phyloP scores from a whole-genome alignment of 306 rosid genomes.

The Clitoria ternatea region DNA sequence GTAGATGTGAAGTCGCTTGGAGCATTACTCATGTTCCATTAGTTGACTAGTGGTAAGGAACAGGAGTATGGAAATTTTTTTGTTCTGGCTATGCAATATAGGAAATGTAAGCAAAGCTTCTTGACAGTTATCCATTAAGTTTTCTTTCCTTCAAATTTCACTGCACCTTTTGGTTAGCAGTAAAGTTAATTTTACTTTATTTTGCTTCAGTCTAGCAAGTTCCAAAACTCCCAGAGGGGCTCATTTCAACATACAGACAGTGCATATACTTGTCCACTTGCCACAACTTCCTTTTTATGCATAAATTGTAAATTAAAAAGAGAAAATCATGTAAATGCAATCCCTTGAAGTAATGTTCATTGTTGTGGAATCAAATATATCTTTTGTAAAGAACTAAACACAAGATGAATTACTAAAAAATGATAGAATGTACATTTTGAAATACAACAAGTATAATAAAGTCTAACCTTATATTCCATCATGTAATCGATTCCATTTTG shows the following conservation, averaged over 20 bases:
- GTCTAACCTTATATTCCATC: slow-evolving; percentile 48
- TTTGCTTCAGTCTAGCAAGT: neutral
- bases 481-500: slow-evolving; percentile 47
- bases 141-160: neutral
- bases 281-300: neutral
- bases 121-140: neutral
- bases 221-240: neutral
- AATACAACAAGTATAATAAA: slow-evolving; percentile 11
- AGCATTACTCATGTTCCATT: neutral
- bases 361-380: neutral
- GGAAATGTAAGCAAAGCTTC: neutral
- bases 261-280: neutral
- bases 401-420: neutral
- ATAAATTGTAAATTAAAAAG: neutral
- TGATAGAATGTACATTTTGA: neutral
- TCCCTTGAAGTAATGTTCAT: neutral
- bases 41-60: neutral
- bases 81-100: neutral
- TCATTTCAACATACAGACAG: neutral
- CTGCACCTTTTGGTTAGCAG: neutral
- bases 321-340: neutral
- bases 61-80: neutral
- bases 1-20: neutral
- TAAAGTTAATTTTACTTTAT: neutral
- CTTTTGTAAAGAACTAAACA: neutral